These are phyloP conservation scores for Crithidia fasciculata DNA, from an alignment of 208 protist species.

Conservation along the genomic window DNA sequence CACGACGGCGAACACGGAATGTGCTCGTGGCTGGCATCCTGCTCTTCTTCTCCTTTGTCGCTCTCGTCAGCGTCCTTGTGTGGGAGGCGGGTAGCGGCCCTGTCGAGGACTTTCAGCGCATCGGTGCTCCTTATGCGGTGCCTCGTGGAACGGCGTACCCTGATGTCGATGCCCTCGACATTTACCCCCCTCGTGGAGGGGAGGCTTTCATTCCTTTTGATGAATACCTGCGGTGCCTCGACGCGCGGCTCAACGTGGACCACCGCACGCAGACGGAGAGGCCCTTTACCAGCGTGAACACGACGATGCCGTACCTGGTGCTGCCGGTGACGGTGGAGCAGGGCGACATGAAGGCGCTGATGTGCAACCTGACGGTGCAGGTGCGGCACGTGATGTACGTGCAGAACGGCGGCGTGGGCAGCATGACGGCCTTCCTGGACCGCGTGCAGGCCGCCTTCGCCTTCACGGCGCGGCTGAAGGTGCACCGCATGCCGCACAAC, in stretches of 20 bases:
- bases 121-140: too few species aligned
- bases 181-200: constrained; percentile 1
- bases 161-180: too few species aligned
- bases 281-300: constrained; percentile 5
- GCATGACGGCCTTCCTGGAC: constrained; percentile 21
- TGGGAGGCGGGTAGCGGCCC: too few species aligned
- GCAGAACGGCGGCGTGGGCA: constrained; percentile 9
- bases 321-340: constrained; percentile 21
- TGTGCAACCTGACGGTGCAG: constrained; percentile 24
- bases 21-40: too few species aligned
- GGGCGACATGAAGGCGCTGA: constrained; percentile 28
- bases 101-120: too few species aligned
- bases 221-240: background rate
- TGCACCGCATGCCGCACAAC: constrained; percentile 26
- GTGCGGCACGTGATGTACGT: constrained; percentile 25
- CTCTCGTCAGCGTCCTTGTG: too few species aligned
- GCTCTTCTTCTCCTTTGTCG: too few species aligned
- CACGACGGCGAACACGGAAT: too few species aligned
- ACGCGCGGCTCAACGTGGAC: constrained; percentile 9
- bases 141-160: too few species aligned
- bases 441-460: constrained; percentile 32
- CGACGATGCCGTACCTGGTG: constrained; percentile 10
- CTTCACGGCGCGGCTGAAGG: constrained; percentile 36
- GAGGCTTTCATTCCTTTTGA: background rate
- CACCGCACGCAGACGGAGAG: constrained; percentile 10